A percentile compares a stretch with the other conserved stretches of the same genome.
phyloP scores from a whole-genome alignment of 164 flowering plant genomes.

The Malania oleifera region DNA sequence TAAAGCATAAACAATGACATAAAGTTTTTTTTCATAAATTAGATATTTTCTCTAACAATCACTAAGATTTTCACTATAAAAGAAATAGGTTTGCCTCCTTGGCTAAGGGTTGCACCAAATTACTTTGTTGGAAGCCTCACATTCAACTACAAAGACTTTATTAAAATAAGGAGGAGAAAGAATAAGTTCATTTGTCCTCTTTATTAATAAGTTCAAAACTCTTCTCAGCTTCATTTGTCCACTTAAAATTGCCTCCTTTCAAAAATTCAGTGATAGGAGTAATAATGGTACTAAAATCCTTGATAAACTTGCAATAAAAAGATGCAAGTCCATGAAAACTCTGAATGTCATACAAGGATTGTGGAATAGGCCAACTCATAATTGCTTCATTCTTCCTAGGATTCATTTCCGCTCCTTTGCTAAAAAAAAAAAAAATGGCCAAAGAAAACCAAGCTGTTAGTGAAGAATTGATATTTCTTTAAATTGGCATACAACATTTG shows the following conservation, averaged over 20 bases:
- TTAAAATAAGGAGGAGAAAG: constrained; percentile 7
- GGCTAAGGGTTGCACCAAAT: not conserved
- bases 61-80: constrained; percentile 1
- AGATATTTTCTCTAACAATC: no score
- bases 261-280: not conserved
- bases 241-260: not conserved
- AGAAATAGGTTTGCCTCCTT: not conserved
- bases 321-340: not conserved
- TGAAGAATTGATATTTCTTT: not conserved
- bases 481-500: not conserved
- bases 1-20: not conserved
- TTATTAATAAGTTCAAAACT: no score
- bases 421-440: not conserved
- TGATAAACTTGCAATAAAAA: constrained; percentile 1
- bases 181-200: not conserved
- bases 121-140: constrained; percentile 9
- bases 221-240: no score
- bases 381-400: not conserved
- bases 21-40: not conserved
- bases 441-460: not conserved
- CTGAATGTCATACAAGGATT: no score
- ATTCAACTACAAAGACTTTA: constrained; percentile 9
- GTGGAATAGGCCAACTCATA: not conserved
- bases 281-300: constrained; percentile 1
- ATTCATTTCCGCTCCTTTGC: no score